Evolutionary conservation across 2,329 filamentous ascomycete genomes (phyloP).

Genomic region (Monosporascus sp.): DNA sequence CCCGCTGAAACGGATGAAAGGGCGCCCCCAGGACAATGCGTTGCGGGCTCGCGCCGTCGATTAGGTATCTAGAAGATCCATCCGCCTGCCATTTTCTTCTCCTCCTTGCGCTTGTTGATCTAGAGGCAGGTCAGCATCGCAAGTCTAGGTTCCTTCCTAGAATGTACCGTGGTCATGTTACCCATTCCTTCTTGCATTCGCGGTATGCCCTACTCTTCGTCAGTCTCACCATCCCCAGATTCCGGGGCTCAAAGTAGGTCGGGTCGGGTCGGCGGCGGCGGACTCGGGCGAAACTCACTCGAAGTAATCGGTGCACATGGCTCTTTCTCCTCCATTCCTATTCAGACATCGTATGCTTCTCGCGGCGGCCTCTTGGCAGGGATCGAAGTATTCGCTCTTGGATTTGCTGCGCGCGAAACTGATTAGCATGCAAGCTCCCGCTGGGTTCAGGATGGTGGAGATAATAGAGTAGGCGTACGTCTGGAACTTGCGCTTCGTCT

Average conservation of each 20-base stretch:
- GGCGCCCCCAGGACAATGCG: no score
- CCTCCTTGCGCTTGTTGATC: constrained; percentile 30
- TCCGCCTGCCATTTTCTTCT: constrained; percentile 18
- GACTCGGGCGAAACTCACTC: constrained; percentile 56
- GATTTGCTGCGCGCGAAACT: constrained; percentile 58
- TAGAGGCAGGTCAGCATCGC: constrained; percentile 8
- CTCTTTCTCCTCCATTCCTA: constrained; percentile 77
- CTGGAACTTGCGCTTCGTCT: constrained; percentile 60
- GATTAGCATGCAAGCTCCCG: constrained; percentile 6
- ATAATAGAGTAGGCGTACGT: constrained; percentile 38
- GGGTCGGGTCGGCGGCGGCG: background rate
- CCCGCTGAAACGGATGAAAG: no score
- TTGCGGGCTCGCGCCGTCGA: background rate
- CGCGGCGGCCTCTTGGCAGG: constrained; percentile 87
- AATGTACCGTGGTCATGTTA: constrained; percentile 34
- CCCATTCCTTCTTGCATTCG: constrained; percentile 93
- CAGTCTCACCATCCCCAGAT: background rate
- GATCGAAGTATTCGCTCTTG: constrained; percentile 87
- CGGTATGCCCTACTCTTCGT: constrained; percentile 67
- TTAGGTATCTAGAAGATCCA: constrained; percentile 11
- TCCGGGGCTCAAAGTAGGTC: background rate
- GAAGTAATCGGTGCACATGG: constrained; percentile 94
- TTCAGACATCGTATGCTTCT: constrained; percentile 83
- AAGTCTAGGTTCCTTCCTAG: background rate
- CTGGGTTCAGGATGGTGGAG: background rate